Evolutionary conservation across 2,329 filamentous ascomycete species (phyloP).

Genomic region (Hypoxylon rubiginosum): DNA sequence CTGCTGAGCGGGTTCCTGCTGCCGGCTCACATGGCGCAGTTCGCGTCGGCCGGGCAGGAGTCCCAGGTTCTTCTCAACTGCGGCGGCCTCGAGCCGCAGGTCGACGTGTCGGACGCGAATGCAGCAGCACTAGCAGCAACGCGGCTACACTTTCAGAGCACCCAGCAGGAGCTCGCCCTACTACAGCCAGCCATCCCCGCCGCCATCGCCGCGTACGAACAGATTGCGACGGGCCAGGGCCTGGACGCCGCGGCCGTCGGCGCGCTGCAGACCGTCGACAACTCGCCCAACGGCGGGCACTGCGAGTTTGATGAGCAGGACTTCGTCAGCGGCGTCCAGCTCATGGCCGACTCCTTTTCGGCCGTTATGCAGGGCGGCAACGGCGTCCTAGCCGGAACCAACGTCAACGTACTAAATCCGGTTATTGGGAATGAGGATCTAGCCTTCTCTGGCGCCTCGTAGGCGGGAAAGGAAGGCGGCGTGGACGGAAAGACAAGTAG

Average conservation of each 20-base stretch:
- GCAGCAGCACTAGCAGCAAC: constrained; percentile 60
- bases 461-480: neutral
- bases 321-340: constrained; percentile 69
- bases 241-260: constrained; percentile 61
- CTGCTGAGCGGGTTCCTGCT: constrained; percentile 70
- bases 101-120: constrained; percentile 59
- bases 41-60: constrained; percentile 51
- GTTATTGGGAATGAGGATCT: constrained; percentile 64
- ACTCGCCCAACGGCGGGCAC: constrained; percentile 67
- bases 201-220: constrained; percentile 65
- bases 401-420: constrained; percentile 62
- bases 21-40: constrained; percentile 67
- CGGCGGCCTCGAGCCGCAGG: constrained; percentile 67
- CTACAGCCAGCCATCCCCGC: constrained; percentile 66
- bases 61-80: constrained; percentile 69
- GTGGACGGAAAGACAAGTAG: constrained; percentile 1
- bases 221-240: constrained; percentile 60
- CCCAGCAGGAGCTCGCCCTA: constrained; percentile 62
- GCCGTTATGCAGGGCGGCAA: constrained; percentile 67
- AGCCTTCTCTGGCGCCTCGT: constrained; percentile 53
- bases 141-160: constrained; percentile 69
- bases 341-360: constrained; percentile 66
- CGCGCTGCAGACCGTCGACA: constrained; percentile 68
- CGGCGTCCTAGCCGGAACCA: constrained; percentile 60
- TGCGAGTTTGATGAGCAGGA: constrained; percentile 69